A percentile compares a stretch with the other conserved stretches of the same genome.
phyloP scores from a whole-genome alignment of 2,329 filamentous ascomycete species.

The Cercospora sojina region DNA sequence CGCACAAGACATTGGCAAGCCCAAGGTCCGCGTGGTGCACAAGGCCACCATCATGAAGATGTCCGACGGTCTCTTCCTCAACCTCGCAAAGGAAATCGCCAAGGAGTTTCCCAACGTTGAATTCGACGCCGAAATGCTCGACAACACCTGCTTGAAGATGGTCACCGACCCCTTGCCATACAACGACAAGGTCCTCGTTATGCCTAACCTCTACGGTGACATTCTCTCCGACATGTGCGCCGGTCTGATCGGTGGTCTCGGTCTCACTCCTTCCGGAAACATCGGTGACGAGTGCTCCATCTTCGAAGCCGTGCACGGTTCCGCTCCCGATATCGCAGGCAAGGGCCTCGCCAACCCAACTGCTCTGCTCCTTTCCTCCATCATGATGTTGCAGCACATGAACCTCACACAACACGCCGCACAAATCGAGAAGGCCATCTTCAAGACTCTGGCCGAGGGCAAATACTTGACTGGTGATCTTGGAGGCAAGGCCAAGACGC shows the following conservation, averaged over 20 bases:
- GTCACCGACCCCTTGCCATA: conserved; percentile 93
- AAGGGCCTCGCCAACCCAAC: conserved; percentile 97
- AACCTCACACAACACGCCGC: conserved; percentile 77
- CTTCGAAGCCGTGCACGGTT: conserved; percentile 98
- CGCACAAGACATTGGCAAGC: conserved; percentile 86
- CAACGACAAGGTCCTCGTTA: conserved; percentile 98
- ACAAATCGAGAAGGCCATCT: conserved; percentile 91
- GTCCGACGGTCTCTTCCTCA: conserved; percentile 97
- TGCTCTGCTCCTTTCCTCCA: conserved; percentile 87
- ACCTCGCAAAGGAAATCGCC: conserved; percentile 76
- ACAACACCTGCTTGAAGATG: conserved; percentile 99
- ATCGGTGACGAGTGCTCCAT: conserved; percentile 99
- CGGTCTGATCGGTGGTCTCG: conserved; percentile 94
- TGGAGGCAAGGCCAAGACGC: conserved; percentile 92
- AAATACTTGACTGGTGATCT: conserved; percentile 94
- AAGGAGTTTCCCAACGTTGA: conserved; percentile 96
- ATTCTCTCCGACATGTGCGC: conserved; percentile 99
- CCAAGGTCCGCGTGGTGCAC: conserved; percentile 96
- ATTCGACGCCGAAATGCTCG: conserved; percentile 95
- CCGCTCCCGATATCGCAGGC: conserved; percentile 92
- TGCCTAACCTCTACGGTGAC: conserved; percentile 98
- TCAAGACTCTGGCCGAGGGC: conserved; percentile 92
- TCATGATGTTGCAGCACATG: conserved; percentile 99
- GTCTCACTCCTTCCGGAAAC: conserved; percentile 95
- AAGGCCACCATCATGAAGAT: conserved; percentile 99